Evolutionary conservation across 2,329 filamentous ascomycete genomes (phyloP), one percentile per base, ranked within the genome.

Genomic region (Fusarium falciforme): DNA sequence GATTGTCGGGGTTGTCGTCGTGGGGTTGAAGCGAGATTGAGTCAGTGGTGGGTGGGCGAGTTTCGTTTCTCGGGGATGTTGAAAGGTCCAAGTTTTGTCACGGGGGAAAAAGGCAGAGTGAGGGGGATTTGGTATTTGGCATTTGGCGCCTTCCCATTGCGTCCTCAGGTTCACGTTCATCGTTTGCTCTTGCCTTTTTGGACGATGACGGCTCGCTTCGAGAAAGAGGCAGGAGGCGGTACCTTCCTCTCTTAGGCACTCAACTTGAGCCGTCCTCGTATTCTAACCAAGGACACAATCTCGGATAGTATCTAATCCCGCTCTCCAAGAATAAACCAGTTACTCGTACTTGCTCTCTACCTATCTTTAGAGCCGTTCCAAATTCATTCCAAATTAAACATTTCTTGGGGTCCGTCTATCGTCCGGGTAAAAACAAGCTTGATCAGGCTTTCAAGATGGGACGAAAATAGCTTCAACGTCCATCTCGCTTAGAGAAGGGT

Each of bases 41-140:
- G 40, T 59, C 49, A 31, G 27, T 40, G 11, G 31, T 44, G 47
- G n/a, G 27, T 44, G 47, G n/a, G 27, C n/a, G 33, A 22, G 55
- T 59, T 14, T 49, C 9, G 55, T 59, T 14, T 49, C 16, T 27
- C 14, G 60, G 14, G 49, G 54, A 44, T 44, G 47, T 40, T 62
- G 57, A 40, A 57, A 72, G 35, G 29, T 72, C 49, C 58, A 61
- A 63, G 58, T 60, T 68, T 31, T 31, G 42, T 60, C 68, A 68
- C 42, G 65, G n/a, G 20, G 47, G 16, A n/a, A 25, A 25, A 12
- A 16, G 35, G 35, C 22, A 16, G 54, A 35, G 54, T 22, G 33
- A 25, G 33, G 22, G 54, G 22, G 2, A 12, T 36, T 57, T 57
- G 33, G 12, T 9, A 16, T 55, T 57, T 57, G 33, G 54, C 14